These are phyloP conservation scores for Metschnikowia amazonensis DNA, from an alignment of 805 yeast genomes.

Conservation along the genomic window DNA sequence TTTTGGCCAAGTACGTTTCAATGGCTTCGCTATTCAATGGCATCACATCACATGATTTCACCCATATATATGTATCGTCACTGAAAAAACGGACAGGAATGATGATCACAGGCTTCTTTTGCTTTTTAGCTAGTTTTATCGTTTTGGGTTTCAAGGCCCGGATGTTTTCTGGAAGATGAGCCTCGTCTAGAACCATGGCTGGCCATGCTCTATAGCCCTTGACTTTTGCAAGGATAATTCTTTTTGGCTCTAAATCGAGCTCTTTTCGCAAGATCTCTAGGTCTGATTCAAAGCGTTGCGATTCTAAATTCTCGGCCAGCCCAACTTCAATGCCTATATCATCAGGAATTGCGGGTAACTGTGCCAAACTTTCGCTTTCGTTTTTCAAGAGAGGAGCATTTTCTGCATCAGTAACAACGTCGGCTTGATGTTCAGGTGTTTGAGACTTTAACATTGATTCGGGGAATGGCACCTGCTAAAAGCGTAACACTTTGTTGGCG, in stretches of 20 bases:
- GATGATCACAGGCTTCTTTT: slow-evolving; percentile 13
- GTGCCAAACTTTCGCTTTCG: background rate
- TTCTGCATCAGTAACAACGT: background rate
- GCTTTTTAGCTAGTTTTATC: slow-evolving; percentile 23
- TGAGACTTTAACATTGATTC: background rate
- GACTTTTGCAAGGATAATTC: slow-evolving; percentile 62
- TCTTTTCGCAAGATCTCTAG: slow-evolving; percentile 12
- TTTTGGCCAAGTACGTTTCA: slow-evolving; percentile 29
- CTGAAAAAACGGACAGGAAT: slow-evolving; percentile 64
- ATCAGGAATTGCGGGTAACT: background rate
- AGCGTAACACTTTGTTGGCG: slow-evolving; percentile 1
- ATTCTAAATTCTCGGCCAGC: background rate
- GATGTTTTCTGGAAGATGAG: slow-evolving; percentile 57
- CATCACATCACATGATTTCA: slow-evolving; percentile 48
- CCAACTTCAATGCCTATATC: background rate
- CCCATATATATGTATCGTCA: slow-evolving; percentile 74
- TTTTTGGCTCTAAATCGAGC: slow-evolving; percentile 15
- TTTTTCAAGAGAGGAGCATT: too few species aligned
- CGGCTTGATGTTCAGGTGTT: background rate
- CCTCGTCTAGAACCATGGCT: slow-evolving; percentile 66
- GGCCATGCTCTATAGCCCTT: slow-evolving; percentile 94
- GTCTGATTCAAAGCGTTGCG: background rate
- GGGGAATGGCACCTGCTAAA: background rate
- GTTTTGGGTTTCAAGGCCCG: slow-evolving; percentile 48
- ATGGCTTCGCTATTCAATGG: slow-evolving; percentile 42